Base-by-base conservation (phyloP, 2,329 filamentous ascomycete species). In the Diplodia scrobiculata region DNA sequence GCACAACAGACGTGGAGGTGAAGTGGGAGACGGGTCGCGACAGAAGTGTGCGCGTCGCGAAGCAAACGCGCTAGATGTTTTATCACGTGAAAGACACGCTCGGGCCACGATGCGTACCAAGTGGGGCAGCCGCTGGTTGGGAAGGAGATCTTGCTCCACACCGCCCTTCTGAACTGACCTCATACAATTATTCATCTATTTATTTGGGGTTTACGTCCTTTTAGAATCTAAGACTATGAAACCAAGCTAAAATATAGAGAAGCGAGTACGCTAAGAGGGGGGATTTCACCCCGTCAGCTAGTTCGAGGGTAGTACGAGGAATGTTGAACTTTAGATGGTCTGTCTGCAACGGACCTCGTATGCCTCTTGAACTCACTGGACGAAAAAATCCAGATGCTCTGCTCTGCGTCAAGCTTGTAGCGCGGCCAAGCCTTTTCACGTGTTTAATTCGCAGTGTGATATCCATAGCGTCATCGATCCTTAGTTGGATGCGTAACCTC, bases 401-500 rank as follows among this genome's bases (percentile, higher is more conserved):
- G 17, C 5, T 5, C 17, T 45, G 10, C 9, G 2, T 19, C 41
- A 45, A 45, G 6, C 41, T 45, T 45, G 17, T 3, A 45, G 41
- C n/a, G 41, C 17, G 7, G 17, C 19, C n/a, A 21, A n/a, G 36
- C 21, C 13, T 13, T 34, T 51, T 60, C 53, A 51, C 48, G 34
- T 66, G 64, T 45, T 25, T 59, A 17, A 14, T 13, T 14, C 9
- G 17, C 54, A 21, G 25, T 32, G 21, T 60, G 21, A 52, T 29
- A 32, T 66, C 32, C 38, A 59, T 5, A 36, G 59, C 64, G 64
- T 66, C 64, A 66, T 66, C 53, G 34, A 34, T 63, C 48, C 47
- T 25, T 63, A 41, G 48, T 38, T 25, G 7, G 25, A 53, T 25
- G n/a, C n/a, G 7, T 34, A 21, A 62, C 58, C 58, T 62, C 58